Evolutionary conservation across 768 basidiomycete genomes (phyloP).

Genomic region (Leccinum aurantiacum): DNA sequence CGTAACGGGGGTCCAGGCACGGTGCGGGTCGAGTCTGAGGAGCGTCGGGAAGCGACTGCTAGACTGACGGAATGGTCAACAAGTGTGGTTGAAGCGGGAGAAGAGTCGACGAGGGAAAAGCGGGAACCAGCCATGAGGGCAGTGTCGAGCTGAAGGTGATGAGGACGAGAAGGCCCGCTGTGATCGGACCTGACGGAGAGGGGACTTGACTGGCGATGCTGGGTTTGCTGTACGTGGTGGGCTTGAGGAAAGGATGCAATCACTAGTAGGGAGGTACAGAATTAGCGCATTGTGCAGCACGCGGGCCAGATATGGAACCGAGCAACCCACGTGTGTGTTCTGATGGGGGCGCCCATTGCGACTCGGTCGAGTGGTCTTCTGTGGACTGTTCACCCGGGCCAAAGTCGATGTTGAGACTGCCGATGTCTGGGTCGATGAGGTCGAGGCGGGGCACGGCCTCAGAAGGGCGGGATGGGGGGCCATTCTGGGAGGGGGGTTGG

Average conservation of each 20-base stretch:
- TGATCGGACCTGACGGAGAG: slow-evolving; percentile 41
- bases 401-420: slow-evolving; percentile 60
- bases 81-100: slow-evolving; percentile 44
- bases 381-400: slow-evolving; percentile 34
- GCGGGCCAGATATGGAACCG: slow-evolving; percentile 29
- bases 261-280: slow-evolving; percentile 24
- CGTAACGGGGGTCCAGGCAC: slow-evolving; percentile 52
- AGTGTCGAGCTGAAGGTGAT: slow-evolving; percentile 64
- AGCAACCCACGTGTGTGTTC: slow-evolving; percentile 45
- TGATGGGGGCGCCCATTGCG: slow-evolving; percentile 50
- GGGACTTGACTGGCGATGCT: slow-evolving; percentile 36
- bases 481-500: slow-evolving; percentile 38
- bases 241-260: slow-evolving; percentile 26
- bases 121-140: slow-evolving; percentile 40
- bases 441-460: slow-evolving; percentile 39
- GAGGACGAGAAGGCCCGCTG: slow-evolving; percentile 38
- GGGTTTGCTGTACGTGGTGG: slow-evolving; percentile 24
- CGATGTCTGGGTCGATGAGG: slow-evolving; percentile 56
- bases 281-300: slow-evolving; percentile 30
- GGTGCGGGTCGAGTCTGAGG: slow-evolving; percentile 68
- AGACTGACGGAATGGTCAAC: slow-evolving; percentile 34
- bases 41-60: slow-evolving; percentile 47
- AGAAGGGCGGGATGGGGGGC: slow-evolving; percentile 23
- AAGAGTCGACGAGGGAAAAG: slow-evolving; percentile 43
- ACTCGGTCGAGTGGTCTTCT: slow-evolving; percentile 49